Conservation (phyloP, 768 basidiomycete genomes). For the Jaapia argillacea region DNA sequence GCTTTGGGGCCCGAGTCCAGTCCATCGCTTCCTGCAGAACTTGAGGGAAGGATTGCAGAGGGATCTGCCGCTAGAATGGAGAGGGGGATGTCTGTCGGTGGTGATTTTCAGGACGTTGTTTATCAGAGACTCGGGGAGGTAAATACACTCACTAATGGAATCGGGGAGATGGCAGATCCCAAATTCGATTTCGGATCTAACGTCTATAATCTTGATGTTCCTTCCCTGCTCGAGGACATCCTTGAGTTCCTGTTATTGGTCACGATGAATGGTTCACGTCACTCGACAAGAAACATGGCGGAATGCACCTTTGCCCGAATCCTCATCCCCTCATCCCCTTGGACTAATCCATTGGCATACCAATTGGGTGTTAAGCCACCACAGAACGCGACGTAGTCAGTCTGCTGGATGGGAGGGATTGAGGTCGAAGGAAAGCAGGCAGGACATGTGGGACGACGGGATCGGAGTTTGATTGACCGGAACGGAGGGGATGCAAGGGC, state of each 20-base stretch:
- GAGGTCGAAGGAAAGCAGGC: constrained; percentile 57
- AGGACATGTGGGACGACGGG: constrained; percentile 57
- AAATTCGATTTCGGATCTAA: constrained; percentile 71
- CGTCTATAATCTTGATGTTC: constrained; percentile 51
- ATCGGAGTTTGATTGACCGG: constrained; percentile 73
- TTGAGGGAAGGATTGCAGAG: constrained; percentile 17
- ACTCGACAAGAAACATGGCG: background rate
- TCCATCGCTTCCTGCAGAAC: background rate
- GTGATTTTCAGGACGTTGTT: no score
- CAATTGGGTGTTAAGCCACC: constrained; percentile 65
- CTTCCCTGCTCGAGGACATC: constrained; percentile 22
- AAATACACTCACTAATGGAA: constrained; percentile 50
- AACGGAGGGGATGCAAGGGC: constrained; percentile 64
- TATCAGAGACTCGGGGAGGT: no score
- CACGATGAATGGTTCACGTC: background rate
- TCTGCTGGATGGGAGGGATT: constrained; percentile 36
- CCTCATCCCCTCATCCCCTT: constrained; percentile 7
- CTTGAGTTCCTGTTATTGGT: constrained; percentile 35
- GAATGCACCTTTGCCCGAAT: constrained; percentile 23
- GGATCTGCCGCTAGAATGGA: constrained; percentile 55
- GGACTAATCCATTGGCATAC: constrained; percentile 40
- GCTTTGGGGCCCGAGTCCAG: constrained; percentile 3
- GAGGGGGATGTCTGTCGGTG: constrained; percentile 72
- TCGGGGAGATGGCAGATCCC: constrained; percentile 75
- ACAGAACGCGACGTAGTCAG: constrained; percentile 83